Evolutionary conservation across 2,329 filamentous ascomycete genomes (phyloP).

Genomic region (Dactylonectria macrodidyma): DNA sequence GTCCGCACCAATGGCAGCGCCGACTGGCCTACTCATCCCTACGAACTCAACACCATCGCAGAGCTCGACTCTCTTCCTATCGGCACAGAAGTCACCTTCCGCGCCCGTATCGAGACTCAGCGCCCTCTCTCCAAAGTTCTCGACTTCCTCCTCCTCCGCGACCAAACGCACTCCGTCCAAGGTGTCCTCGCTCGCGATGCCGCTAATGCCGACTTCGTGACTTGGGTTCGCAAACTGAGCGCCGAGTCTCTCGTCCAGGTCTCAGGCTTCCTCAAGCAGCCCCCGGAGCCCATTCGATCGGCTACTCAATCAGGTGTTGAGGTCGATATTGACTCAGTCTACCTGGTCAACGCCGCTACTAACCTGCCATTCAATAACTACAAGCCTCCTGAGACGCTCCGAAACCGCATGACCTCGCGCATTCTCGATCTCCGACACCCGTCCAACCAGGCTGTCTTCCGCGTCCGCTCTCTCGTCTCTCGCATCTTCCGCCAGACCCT

Average conservation of each 20-base stretch:
- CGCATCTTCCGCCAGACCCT: constrained; percentile 85
- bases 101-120: constrained; percentile 70
- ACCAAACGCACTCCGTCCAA: constrained; percentile 87
- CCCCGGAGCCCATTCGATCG: constrained; percentile 81
- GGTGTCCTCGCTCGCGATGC: constrained; percentile 74
- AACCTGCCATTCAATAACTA: constrained; percentile 68
- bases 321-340: constrained; percentile 73
- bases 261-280: constrained; percentile 79
- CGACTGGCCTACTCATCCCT: constrained; percentile 58
- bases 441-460: constrained; percentile 89
- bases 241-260: constrained; percentile 85
- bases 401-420: constrained; percentile 82
- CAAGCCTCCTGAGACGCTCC: constrained; percentile 74
- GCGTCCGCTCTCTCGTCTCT: constrained; percentile 85
- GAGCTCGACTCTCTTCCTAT: constrained; percentile 55
- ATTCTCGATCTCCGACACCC: constrained; percentile 90
- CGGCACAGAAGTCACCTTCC: constrained; percentile 59
- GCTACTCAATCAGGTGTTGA: constrained; percentile 84
- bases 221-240: constrained; percentile 88
- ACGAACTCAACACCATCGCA: constrained; percentile 56
- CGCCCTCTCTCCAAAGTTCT: constrained; percentile 86
- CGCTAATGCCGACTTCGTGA: constrained; percentile 78
- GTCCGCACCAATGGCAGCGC: constrained; percentile 54
- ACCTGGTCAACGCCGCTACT: constrained; percentile 66
- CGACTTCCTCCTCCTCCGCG: constrained; percentile 88